These are phyloP conservation scores for Lactarius psammicola DNA, from an alignment of 768 basidiomycete species.

Conservation along the genomic window DNA sequence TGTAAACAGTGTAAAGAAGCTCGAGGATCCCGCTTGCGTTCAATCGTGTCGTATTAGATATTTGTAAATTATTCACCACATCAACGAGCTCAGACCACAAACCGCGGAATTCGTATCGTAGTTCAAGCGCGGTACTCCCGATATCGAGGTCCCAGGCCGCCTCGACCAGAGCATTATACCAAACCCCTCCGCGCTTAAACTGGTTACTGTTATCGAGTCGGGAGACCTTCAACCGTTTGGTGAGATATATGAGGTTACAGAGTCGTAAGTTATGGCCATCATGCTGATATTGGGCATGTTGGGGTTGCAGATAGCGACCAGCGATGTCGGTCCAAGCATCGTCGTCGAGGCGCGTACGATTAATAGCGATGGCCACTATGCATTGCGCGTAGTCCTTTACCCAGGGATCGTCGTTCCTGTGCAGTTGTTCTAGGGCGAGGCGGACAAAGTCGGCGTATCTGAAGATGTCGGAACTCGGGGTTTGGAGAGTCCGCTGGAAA, in stretches of 20 bases:
- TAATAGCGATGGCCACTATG: slow-evolving; percentile 9
- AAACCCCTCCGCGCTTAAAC: not conserved
- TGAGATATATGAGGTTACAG: too few relatives aligned
- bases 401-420: not conserved
- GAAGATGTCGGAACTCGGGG: not conserved
- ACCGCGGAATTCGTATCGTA: slow-evolving; percentile 5
- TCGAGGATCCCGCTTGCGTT: not conserved
- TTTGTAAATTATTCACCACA: too few relatives aligned
- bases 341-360: not conserved
- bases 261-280: not conserved
- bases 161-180: not conserved
- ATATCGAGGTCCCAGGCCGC: too few relatives aligned
- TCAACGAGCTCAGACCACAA: slow-evolving; percentile 11
- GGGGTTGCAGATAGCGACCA: not conserved
- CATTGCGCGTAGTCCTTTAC: slow-evolving; percentile 4
- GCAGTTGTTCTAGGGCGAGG: not conserved
- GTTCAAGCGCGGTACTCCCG: not conserved
- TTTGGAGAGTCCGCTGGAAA: not conserved
- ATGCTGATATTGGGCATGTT: not conserved
- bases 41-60: too few relatives aligned
- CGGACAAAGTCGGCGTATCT: not conserved
- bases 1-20: not conserved
- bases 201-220: not conserved
- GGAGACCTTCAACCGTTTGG: not conserved
- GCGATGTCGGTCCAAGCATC: not conserved